Percentiles rank a stretch among this genome's conserved stretches.
phyloP scores from a whole-genome alignment of 2,329 filamentous ascomycete species.

The Cordyceps javanica region DNA sequence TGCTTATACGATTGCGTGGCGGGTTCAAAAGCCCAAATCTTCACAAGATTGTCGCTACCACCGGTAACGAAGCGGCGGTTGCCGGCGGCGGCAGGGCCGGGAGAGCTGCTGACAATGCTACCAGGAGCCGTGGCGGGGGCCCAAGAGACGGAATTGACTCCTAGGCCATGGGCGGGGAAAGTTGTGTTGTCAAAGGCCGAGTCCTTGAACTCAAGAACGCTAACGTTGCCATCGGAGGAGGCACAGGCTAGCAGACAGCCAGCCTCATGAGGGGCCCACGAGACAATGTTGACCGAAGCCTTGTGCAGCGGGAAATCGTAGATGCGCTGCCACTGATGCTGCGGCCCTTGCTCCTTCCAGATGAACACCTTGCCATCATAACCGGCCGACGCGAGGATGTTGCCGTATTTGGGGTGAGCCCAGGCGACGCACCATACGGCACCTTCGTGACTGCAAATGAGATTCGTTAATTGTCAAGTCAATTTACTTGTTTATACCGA shows the following conservation, averaged over 20 bases:
- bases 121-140: slow-evolving; percentile 80
- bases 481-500: slow-evolving; percentile 14
- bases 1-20: slow-evolving; percentile 55
- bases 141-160: slow-evolving; percentile 95
- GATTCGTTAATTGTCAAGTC: neutral
- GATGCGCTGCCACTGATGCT: slow-evolving; percentile 70
- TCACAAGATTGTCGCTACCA: slow-evolving; percentile 87
- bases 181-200: slow-evolving; percentile 85
- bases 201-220: slow-evolving; percentile 94
- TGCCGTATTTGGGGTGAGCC: slow-evolving; percentile 98
- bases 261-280: slow-evolving; percentile 95
- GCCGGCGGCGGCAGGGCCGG: slow-evolving; percentile 51
- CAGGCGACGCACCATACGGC: slow-evolving; percentile 97
- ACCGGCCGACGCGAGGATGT: slow-evolving; percentile 88
- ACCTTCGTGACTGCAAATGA: slow-evolving; percentile 70
- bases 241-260: slow-evolving; percentile 94
- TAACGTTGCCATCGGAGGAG: slow-evolving; percentile 87
- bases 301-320: slow-evolving; percentile 93
- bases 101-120: slow-evolving; percentile 70
- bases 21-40: slow-evolving; percentile 80
- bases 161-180: slow-evolving; percentile 87
- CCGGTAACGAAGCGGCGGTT: slow-evolving; percentile 88
- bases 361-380: slow-evolving; percentile 99
- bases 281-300: slow-evolving; percentile 91
- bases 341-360: slow-evolving; percentile 77